Evolutionary conservation across 108 stramenopile species (phyloP), one percentile per base, ranked within the genome.

Genomic region (Pseudonitzschia pungens): DNA sequence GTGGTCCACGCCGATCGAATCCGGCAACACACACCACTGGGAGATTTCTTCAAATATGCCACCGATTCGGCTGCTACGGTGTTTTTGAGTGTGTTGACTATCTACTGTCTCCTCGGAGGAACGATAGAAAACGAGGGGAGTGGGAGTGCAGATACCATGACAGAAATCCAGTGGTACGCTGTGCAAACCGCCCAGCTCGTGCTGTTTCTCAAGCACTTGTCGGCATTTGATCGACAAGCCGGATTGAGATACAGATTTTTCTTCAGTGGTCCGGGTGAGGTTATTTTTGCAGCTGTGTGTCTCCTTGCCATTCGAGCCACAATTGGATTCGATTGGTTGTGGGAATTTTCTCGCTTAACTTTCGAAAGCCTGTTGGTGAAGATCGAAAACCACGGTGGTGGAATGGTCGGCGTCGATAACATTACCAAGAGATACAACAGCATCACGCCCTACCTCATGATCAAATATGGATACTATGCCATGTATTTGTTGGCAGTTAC

Each of bases 181-280:
- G 95, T 96, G 15, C 95, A 96, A 65, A 83, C 82, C 11, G 69
- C 83, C 42, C 92, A 92, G 73, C 77, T 93, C 55, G 84, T 96
- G 9, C 66, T 96, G 69, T 92, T 91, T 68, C 85, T 84, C 41
- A 96, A 96, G 70, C 95, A 96, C 72, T 77, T 96, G 57, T 81
- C 78, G 44, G 95, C 92, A 11, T 93, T 96, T 81, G 81, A 89
- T 75, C 80, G 92, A 26, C 86, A 96, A 76, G 91, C 90, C 22
- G 91, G 91, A 48, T 74, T 96, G 65, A 78, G 92, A 26, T 96
- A 92, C 76, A 84, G 87, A 71, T 76, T 93, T 18, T 44, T 44
- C 3, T 74, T 94, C 53, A 86, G 89, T n/a, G 95, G 95, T 53
- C 95, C 95, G 0, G 95, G 95, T 18, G 95, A 96, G 68, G 90